These are phyloP conservation scores for Pythium coloratum DNA, from an alignment of 352 stramenopile genomes.

Conservation along the genomic window DNA sequence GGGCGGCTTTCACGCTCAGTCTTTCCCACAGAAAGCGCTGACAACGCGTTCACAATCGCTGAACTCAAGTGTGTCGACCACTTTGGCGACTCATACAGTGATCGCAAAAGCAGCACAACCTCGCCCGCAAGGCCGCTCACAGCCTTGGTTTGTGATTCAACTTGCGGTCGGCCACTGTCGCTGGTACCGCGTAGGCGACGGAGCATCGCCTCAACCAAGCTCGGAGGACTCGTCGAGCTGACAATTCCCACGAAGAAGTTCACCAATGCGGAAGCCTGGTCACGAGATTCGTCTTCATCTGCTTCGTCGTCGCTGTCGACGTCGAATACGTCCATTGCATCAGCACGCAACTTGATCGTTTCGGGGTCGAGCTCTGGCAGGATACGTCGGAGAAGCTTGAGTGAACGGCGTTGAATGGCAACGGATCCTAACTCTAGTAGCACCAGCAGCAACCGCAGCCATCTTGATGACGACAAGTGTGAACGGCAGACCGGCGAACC, in stretches of 20 bases:
- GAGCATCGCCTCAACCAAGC: conserved; percentile 63
- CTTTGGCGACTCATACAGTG: conserved; percentile 74
- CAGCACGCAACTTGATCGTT: conserved; percentile 59
- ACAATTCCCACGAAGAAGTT: conserved; percentile 83
- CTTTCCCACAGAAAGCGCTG: conserved; percentile 44
- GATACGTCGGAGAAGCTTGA: conserved; percentile 82
- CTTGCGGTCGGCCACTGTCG: background rate
- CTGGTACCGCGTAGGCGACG: conserved; percentile 22
- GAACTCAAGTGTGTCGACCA: conserved; percentile 71
- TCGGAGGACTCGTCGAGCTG: conserved; percentile 63
- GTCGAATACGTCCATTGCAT: conserved; percentile 73
- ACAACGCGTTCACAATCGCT: conserved; percentile 56
- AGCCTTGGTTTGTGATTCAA: background rate
- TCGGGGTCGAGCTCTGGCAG: conserved; percentile 71
- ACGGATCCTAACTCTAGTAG: conserved; percentile 75
- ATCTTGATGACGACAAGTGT: conserved; percentile 81
- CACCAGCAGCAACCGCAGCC: conserved; percentile 79
- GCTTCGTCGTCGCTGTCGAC: conserved; percentile 85
- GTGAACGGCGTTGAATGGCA: conserved; percentile 74
- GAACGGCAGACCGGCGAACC: conserved; percentile 77
- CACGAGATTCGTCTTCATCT: conserved; percentile 52
- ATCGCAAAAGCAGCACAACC: conserved; percentile 80
- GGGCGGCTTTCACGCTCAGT: conserved; percentile 32
- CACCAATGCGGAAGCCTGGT: conserved; percentile 68
- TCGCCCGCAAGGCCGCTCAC: conserved; percentile 55